phyloP scores from a whole-genome alignment of 2,329 filamentous ascomycete genomes.

The Emergomyces africanus region DNA sequence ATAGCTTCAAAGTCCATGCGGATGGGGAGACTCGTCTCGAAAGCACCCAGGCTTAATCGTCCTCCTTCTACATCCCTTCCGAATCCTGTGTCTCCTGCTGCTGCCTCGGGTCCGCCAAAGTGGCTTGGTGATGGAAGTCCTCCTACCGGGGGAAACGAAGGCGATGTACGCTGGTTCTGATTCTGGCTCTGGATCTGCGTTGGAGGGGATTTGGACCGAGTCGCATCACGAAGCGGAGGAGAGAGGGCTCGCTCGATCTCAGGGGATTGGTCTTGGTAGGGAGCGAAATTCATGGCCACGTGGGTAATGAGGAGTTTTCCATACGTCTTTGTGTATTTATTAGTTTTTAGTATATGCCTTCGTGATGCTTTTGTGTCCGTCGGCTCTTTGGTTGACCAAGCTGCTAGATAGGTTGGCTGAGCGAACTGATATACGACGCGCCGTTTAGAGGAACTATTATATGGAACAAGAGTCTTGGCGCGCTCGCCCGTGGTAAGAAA shows the following conservation, averaged over 20 bases:
- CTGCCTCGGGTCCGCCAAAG: constrained; percentile 26
- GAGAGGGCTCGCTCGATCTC: constrained; percentile 72
- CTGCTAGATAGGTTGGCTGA: neutral
- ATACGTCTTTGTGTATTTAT: neutral
- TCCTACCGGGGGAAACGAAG: constrained; percentile 30
- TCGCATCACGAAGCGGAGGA: constrained; percentile 42
- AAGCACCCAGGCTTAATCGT: constrained; percentile 59
- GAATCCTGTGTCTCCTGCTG: constrained; percentile 16
- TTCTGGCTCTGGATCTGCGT: constrained; percentile 17
- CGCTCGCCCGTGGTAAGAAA: neutral
- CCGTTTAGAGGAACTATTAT: neutral
- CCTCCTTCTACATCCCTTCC: constrained; percentile 33
- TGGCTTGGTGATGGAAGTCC: constrained; percentile 28
- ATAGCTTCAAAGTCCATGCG: constrained; percentile 83
- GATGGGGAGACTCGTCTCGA: constrained; percentile 80
- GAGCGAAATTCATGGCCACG: constrained; percentile 73
- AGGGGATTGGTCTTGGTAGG: constrained; percentile 86
- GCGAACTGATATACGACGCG: neutral
- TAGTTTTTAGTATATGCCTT: no score
- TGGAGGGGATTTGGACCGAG: constrained; percentile 41
- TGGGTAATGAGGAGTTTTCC: constrained; percentile 1
- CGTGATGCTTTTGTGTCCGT: neutral
- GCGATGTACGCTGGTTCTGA: constrained; percentile 38
- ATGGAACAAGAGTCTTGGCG: neutral
- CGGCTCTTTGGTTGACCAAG: neutral